Percentiles rank a stretch among this genome's conserved stretches.
Conservation (phyloP, 768 basidiomycete species). For the Termitomyces sp. region DNA sequence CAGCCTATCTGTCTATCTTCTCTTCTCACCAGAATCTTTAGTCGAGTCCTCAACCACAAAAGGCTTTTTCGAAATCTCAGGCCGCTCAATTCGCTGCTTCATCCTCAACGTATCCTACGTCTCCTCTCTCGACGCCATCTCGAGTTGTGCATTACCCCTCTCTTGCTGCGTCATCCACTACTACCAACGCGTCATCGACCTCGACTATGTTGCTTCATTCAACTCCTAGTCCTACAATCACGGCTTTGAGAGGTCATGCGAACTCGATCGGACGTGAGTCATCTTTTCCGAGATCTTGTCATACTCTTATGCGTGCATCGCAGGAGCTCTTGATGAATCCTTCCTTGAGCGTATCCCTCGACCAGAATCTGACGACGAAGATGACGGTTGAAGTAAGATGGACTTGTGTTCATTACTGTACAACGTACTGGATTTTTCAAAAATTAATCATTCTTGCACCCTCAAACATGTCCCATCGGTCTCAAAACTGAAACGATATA, state of each 20-base stretch:
- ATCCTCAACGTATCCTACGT: slow-evolving; percentile 26
- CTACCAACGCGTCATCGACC: slow-evolving; percentile 25
- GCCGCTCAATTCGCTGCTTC: slow-evolving; percentile 25
- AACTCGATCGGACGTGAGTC: slow-evolving; percentile 31
- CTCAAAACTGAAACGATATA: not conserved
- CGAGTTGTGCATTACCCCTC: slow-evolving; percentile 29
- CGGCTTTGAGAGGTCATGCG: slow-evolving; percentile 34
- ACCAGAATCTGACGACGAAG: not conserved
- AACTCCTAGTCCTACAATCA: slow-evolving; percentile 36
- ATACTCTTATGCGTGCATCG: not conserved
- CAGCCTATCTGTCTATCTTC: not conserved
- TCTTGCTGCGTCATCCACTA: slow-evolving; percentile 24
- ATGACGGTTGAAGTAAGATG: not conserved
- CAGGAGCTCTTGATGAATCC: slow-evolving; percentile 37
- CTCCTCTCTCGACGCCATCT: slow-evolving; percentile 36
- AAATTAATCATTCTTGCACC: not conserved
- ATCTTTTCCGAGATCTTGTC: not conserved
- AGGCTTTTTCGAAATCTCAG: slow-evolving; percentile 34
- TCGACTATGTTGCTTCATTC: slow-evolving; percentile 25
- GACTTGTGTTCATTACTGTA: not conserved
- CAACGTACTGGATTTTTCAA: not conserved
- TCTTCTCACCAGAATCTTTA: slow-evolving; percentile 8
- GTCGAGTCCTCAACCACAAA: slow-evolving; percentile 38
- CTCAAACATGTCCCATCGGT: not conserved
- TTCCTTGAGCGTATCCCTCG: slow-evolving; percentile 21